Evolutionary conservation across 768 basidiomycete genomes (phyloP).

Genomic region (Rhizopogon salebrosus): DNA sequence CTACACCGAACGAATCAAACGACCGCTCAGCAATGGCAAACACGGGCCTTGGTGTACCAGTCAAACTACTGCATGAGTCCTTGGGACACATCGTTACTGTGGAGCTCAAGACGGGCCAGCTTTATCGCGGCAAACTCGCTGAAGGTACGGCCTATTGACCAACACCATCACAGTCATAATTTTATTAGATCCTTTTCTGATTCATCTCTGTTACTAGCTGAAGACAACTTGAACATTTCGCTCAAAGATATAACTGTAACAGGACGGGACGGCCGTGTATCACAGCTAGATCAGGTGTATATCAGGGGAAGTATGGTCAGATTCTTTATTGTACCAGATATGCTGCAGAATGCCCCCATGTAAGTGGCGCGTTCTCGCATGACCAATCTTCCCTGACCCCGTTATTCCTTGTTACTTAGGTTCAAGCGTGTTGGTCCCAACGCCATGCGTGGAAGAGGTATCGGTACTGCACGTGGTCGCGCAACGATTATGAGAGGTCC

Average conservation of each 20-base stretch:
- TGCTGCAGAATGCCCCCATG: constrained; percentile 99
- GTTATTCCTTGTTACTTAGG: constrained; percentile 41
- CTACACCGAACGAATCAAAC: constrained; percentile 5
- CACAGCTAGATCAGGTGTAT: constrained; percentile 98
- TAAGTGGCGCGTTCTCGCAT: constrained; percentile 35
- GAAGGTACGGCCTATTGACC: constrained; percentile 60
- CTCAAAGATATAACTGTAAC: constrained; percentile 96
- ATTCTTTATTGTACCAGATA: constrained; percentile 99
- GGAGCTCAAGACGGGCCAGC: constrained; percentile 96
- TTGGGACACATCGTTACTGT: constrained; percentile 95
- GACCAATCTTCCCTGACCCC: constrained; percentile 6
- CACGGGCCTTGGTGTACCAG: constrained; percentile 81
- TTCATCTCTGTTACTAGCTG: constrained; percentile 52
- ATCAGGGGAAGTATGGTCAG: constrained; percentile 97
- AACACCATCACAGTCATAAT: not conserved
- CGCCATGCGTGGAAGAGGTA: constrained; percentile 98
- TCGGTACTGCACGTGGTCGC: constrained; percentile 97
- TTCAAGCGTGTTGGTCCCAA: constrained; percentile 98
- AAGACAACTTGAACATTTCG: constrained; percentile 97
- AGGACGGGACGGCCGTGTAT: constrained; percentile 95
- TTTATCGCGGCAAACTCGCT: constrained; percentile 94
- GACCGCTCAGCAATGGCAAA: constrained; percentile 33
- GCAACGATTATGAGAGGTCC: constrained; percentile 97
- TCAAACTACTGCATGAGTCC: constrained; percentile 95
- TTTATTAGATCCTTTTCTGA: constrained; percentile 13